Conservation (phyloP, 441 rosid genomes). For the Pelargonium exstipulatum region DNA sequence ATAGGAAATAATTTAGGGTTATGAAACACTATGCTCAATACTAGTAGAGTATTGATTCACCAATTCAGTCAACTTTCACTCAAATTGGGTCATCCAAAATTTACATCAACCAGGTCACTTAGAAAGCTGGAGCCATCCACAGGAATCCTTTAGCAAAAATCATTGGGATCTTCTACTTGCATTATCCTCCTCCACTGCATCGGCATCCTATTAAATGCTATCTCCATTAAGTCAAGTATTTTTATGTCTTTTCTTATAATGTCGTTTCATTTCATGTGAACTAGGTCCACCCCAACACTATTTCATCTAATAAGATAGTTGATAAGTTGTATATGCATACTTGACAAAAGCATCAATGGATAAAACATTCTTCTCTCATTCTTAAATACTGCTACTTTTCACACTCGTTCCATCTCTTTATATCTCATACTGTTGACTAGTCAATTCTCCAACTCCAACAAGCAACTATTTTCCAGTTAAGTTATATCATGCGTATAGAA, state of each 20-base stretch:
- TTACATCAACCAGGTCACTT: background rate
- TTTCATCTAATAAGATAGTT: too few relatives aligned
- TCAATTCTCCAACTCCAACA: background rate
- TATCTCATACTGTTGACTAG: background rate
- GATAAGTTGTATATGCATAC: too few relatives aligned
- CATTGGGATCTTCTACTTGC: too few relatives aligned
- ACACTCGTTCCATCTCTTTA: background rate
- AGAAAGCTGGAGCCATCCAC: too few relatives aligned
- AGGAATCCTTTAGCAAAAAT: too few relatives aligned
- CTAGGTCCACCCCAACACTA: too few relatives aligned
- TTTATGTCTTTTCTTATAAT: too few relatives aligned
- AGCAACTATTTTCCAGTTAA: too few relatives aligned
- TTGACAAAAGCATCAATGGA: background rate
- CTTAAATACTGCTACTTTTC: background rate
- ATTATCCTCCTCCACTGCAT: background rate
- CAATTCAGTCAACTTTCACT: background rate
- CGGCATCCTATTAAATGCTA: background rate
- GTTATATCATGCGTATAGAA: too few relatives aligned
- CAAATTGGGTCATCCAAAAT: background rate
- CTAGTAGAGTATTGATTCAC: background rate
- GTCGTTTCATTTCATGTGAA: too few relatives aligned
- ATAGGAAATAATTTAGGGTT: background rate
- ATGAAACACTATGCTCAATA: background rate
- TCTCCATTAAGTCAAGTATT: too few relatives aligned
- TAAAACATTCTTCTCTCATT: background rate